Percentiles rank a stretch among this genome's conserved stretches.
phyloP scores from a whole-genome alignment of 2,329 filamentous ascomycete species.

The Verticillium klebahnii region DNA sequence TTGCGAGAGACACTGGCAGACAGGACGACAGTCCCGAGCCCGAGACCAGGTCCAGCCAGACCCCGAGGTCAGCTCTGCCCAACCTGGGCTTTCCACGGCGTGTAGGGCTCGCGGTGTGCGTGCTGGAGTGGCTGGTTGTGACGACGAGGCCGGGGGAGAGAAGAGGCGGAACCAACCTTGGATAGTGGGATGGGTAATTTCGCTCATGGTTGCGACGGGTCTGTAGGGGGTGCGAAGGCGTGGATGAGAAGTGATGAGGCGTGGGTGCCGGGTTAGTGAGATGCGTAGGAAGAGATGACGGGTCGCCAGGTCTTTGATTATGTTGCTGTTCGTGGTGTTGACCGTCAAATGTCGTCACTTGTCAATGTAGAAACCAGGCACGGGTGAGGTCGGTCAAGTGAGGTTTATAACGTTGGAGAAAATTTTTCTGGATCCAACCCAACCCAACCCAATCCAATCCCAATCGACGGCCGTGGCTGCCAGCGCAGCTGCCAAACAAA shows the following conservation, averaged over 20 bases:
- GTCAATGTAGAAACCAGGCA: neutral
- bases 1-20: no score
- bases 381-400: neutral
- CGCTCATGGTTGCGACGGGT: constrained; percentile 37
- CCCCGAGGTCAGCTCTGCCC: no score
- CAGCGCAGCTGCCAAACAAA: neutral
- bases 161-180: constrained; percentile 40
- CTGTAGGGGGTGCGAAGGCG: constrained; percentile 2
- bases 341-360: neutral
- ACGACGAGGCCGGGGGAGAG: neutral
- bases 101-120: neutral
- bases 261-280: constrained; percentile 1
- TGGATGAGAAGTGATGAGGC: neutral
- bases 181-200: constrained; percentile 54
- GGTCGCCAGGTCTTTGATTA: neutral
- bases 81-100: neutral
- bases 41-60: no score
- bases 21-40: no score
- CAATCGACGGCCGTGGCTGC: neutral
- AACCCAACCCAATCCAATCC: neutral
- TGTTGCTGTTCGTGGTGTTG: neutral
- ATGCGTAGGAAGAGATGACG: neutral
- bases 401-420: constrained; percentile 3
- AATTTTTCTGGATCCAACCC: constrained; percentile 1
- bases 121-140: neutral